phyloP scores from a whole-genome alignment of 2,329 filamentous ascomycete genomes.

The Drechslera avenae region DNA sequence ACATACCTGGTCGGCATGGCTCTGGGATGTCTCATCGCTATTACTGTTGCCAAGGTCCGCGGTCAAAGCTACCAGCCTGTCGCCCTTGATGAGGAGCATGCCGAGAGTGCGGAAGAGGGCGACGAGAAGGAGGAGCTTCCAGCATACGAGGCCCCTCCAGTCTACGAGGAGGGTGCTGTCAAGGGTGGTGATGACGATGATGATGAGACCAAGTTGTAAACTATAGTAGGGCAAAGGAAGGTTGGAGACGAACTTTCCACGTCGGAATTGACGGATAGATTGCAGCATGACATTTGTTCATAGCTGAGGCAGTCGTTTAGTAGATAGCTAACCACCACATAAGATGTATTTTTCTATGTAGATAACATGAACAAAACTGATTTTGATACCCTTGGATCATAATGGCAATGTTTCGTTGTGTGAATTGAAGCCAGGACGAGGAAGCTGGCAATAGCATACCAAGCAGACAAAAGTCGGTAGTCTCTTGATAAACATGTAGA shows the following conservation, averaged over 20 bases:
- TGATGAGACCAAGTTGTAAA: constrained; percentile 23
- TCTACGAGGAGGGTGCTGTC: constrained; percentile 44
- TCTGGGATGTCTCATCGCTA: constrained; percentile 65
- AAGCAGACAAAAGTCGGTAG: too few species aligned
- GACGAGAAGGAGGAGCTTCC: constrained; percentile 45
- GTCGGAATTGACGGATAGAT: constrained; percentile 3
- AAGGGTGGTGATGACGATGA: too few species aligned
- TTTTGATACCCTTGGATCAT: too few species aligned
- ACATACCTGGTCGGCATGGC: constrained; percentile 72
- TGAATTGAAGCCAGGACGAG: too few species aligned
- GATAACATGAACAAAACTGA: background rate
- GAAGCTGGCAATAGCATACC: too few species aligned
- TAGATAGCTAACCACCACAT: background rate
- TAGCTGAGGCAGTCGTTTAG: constrained; percentile 1
- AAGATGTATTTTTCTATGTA: constrained; percentile 16
- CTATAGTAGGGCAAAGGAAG: background rate
- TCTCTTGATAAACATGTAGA: too few species aligned
- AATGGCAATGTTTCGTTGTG: too few species aligned
- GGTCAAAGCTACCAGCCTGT: constrained; percentile 48
- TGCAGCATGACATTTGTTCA: background rate
- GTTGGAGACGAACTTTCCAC: constrained; percentile 4
- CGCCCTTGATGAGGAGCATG: constrained; percentile 40
- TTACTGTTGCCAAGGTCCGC: constrained; percentile 62
- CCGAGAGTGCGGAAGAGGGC: constrained; percentile 29
- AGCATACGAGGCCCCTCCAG: constrained; percentile 46